Evolutionary conservation across 1,284 basidiomycete species (phyloP).

Genomic region (Fomitopsis schrenkii): DNA sequence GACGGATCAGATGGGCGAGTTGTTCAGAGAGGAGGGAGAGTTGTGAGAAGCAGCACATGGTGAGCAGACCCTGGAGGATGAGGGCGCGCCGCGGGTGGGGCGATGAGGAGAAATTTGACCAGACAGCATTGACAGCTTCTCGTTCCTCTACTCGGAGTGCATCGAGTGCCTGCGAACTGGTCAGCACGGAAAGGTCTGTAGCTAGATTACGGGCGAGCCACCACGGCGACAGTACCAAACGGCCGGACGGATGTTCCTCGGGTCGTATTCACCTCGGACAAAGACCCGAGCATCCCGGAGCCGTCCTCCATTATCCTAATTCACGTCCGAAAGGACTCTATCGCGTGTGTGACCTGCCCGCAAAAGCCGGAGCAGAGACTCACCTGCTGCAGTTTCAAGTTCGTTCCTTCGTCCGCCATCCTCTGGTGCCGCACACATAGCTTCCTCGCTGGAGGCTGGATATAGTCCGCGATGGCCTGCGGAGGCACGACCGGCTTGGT

Average conservation of each 20-base stretch:
- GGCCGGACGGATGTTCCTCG: not conserved
- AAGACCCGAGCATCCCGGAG: not conserved
- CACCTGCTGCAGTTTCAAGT: constrained; percentile 90
- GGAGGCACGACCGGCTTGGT: constrained; percentile 5
- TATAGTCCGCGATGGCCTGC: not conserved
- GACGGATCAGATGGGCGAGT: constrained; percentile 86
- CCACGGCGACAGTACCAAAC: not conserved
- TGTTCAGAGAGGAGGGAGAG: constrained; percentile 96
- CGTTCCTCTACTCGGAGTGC: constrained; percentile 87
- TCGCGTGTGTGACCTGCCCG: not conserved
- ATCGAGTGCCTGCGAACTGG: constrained; percentile 75
- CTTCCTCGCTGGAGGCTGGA: constrained; percentile 55
- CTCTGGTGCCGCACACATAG: constrained; percentile 91
- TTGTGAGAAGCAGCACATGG: constrained; percentile 99
- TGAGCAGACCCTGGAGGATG: constrained; percentile 94
- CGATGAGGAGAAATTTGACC: constrained; percentile 96
- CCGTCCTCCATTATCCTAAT: not conserved
- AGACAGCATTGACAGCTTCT: constrained; percentile 87
- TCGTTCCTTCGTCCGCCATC: constrained; percentile 97
- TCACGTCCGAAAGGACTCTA: not conserved
- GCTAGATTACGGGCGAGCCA: not conserved
- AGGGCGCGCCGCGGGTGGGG: constrained; percentile 87
- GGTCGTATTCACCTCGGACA: not conserved
- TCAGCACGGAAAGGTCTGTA: not conserved
- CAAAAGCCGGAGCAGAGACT: constrained; percentile 18